phyloP scores from a whole-genome alignment of 257 asterid species.

The Eucommia ulmoides region DNA sequence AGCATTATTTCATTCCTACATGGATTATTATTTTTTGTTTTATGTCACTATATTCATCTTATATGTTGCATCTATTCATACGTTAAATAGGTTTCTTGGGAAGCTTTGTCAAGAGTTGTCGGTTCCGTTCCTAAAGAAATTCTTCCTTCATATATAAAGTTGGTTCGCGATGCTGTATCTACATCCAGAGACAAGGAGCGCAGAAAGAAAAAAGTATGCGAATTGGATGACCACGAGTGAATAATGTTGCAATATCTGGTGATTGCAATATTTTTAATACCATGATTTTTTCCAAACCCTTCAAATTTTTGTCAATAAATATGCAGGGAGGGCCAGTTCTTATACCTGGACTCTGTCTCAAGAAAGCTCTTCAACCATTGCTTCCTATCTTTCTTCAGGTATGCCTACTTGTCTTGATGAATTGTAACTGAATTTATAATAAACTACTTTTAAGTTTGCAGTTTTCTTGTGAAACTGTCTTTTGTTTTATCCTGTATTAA shows the following conservation, averaged over 20 bases:
- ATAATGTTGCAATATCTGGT: not conserved
- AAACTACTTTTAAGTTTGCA: no score
- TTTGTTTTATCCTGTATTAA: no score
- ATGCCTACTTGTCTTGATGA: conserved; percentile 6
- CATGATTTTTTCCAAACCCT: not conserved
- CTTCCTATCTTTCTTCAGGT: conserved; percentile 92
- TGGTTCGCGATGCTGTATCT: conserved; percentile 98
- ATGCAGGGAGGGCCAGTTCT: conserved; percentile 86
- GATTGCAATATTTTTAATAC: no score
- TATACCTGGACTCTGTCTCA: conserved; percentile 93
- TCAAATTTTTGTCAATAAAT: not conserved
- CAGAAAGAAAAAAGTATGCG: conserved; percentile 63
- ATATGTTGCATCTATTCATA: conserved; percentile 9
- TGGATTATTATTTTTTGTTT: conserved; percentile 8
- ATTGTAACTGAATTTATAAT: no score
- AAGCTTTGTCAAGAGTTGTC: conserved; percentile 80
- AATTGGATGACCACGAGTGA: no score
- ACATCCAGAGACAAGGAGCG: conserved; percentile 94
- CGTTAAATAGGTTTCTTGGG: conserved; percentile 75
- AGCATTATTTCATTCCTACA: no score
- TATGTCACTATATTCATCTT: conserved; percentile 6
- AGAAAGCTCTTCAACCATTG: conserved; percentile 93
- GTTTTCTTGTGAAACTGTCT: no score
- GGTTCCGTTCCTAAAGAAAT: conserved; percentile 82
- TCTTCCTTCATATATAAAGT: conserved; percentile 81